A percentile compares a stretch with the other conserved stretches of the same genome.
Conservation (phyloP, 2,329 filamentous ascomycete species). For the Trichoderma koningiopsis region DNA sequence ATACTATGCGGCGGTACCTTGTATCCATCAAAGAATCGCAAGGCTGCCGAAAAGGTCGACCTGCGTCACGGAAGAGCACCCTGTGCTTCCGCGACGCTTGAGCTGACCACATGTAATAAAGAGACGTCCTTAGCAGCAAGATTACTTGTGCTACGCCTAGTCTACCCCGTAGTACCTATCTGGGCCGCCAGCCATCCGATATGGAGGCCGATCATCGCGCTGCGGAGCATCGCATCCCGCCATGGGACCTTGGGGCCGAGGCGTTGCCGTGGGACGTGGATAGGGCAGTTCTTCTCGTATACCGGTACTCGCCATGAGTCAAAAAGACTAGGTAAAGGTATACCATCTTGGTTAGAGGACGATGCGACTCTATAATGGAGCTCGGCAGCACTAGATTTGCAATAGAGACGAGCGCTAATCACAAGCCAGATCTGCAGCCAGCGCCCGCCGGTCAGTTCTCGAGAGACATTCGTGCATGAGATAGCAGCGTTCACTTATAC, state of each 20-base stretch:
- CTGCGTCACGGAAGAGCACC: conserved; percentile 17
- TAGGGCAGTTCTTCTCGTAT: not conserved
- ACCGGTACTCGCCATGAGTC: not conserved
- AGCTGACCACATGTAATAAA: not conserved
- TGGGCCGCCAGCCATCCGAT: conserved; percentile 21
- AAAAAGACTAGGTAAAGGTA: not conserved
- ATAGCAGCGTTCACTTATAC: conserved; percentile 1
- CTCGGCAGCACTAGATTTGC: not conserved
- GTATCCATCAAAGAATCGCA: conserved; percentile 3
- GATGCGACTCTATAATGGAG: not conserved
- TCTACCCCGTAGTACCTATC: conserved; percentile 20
- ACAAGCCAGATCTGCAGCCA: conserved; percentile 20
- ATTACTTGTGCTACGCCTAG: conserved; percentile 1
- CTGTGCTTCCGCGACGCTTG: conserved; percentile 16
- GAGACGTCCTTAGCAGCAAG: not conserved
- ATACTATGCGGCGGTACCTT: not conserved
- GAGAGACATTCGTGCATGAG: conserved; percentile 2
- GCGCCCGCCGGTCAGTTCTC: conserved; percentile 6
- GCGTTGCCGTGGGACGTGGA: conserved; percentile 4
- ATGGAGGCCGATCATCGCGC: conserved; percentile 25
- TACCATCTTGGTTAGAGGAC: not conserved
- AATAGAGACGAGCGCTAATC: conserved; percentile 21
- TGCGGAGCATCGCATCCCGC: conserved; percentile 24
- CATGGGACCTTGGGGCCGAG: conserved; percentile 15
- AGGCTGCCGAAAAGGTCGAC: conserved; percentile 23